Conservation (phyloP, 2,329 filamentous ascomycete species). For the Ascochyta koolunga region DNA sequence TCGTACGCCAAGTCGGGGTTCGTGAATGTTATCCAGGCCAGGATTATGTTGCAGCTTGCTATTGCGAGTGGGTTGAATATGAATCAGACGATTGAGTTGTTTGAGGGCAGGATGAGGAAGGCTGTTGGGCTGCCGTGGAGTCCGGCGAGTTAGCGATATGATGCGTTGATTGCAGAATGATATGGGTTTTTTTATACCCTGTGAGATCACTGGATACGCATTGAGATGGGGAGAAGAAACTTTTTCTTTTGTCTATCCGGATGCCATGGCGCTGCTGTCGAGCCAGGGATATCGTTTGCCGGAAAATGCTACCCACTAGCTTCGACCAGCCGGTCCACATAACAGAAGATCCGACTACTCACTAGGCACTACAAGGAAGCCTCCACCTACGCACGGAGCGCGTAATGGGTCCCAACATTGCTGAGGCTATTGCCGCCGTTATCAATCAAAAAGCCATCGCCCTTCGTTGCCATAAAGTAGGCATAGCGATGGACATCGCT, state of each 20-base stretch:
- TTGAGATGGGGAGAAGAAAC: no score
- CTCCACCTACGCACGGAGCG: neutral
- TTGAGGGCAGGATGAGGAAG: constrained; percentile 32
- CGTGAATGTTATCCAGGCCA: constrained; percentile 17
- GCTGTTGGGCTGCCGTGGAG: constrained; percentile 32
- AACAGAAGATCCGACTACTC: neutral
- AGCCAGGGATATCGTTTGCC: no score
- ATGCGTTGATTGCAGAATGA: no score
- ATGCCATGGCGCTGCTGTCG: no score
- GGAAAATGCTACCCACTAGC: no score
- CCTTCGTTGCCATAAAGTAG: constrained; percentile 29
- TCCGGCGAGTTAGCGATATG: neutral
- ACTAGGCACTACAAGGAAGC: no score
- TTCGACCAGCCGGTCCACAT: no score
- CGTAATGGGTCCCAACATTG: constrained; percentile 23
- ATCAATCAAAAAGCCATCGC: constrained; percentile 24
- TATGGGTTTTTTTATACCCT: no score
- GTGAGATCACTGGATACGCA: no score
- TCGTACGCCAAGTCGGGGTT: no score
- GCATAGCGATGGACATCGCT: constrained; percentile 41
- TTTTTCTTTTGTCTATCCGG: no score
- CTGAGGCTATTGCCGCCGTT: constrained; percentile 20
- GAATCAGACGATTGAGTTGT: constrained; percentile 37
- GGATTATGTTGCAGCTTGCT: constrained; percentile 38
- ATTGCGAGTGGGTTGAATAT: constrained; percentile 38